Conservation (phyloP, 1,284 basidiomycete genomes). For the Hemileia vastatrix region DNA sequence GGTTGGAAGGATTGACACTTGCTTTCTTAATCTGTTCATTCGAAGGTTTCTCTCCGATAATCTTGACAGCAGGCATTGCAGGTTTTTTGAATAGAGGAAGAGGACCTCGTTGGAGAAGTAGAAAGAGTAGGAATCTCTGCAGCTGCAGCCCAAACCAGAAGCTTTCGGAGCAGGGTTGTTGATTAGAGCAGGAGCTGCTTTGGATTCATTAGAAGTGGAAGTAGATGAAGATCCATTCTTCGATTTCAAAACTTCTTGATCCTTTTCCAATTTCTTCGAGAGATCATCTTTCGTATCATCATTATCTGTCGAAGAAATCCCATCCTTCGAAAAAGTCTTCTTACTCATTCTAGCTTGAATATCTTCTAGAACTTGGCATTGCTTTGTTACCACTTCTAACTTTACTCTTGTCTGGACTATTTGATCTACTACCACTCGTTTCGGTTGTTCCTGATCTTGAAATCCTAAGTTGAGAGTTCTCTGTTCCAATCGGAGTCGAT, state of each 20-base stretch:
- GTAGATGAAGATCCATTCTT: background rate
- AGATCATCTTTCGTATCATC: no score
- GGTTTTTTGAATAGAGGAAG: background rate
- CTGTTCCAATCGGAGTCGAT: no score
- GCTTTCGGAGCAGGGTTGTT: background rate
- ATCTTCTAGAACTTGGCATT: no score
- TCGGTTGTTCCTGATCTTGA: no score
- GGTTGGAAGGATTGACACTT: background rate
- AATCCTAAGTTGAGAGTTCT: no score
- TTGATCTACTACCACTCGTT: no score
- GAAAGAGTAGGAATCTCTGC: constrained; percentile 18
- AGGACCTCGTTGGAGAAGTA: constrained; percentile 1
- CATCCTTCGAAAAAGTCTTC: no score
- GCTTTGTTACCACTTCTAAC: no score
- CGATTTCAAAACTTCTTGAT: background rate
- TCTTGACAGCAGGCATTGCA: background rate
- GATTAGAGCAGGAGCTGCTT: constrained; percentile 3
- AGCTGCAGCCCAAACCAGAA: background rate
- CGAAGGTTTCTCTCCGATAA: background rate
- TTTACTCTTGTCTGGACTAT: no score
- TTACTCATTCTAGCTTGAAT: no score
- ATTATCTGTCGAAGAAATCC: no score
- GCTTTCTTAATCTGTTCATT: background rate
- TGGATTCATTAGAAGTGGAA: background rate
- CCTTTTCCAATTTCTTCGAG: background rate